Base-by-base conservation (phyloP, 169 alveolate genomes). In the Plasmodium reichenowi region DNA sequence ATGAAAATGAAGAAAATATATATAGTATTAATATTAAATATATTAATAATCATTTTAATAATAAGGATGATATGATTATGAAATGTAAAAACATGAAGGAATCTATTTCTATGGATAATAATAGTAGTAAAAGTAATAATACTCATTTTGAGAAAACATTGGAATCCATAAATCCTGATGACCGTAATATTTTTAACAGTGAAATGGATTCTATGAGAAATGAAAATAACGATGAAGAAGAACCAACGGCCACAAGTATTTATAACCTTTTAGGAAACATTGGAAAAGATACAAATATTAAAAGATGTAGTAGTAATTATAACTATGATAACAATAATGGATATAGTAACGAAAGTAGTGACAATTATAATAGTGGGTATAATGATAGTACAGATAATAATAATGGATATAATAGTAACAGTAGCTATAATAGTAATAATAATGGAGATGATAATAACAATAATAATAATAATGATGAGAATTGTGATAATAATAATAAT, bases 321-420 rank as follows among this genome's bases (percentile, higher is more conserved):
- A 15, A 56, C 15, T 26, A 12, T 56, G 17, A 56, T 15, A 56
- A 56, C 10, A n/a, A 52, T 13, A 52, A 52, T 52, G 17, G 60
- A 52, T n/a, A 52, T 52, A 52, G n/a, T 52, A 52, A 52, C 17
- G 17, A 6, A n/a, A 52, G 60, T 52, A 58, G 66, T 72, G 26
- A 63, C 32, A 52, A 17, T 62, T 22, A 26, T 26, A 48, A 74
- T 74, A 38, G 12, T 62, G 88, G 67, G 43, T 13, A 47, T 45
- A 52, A 26, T 43, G 15, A 75, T 68, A 75, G 64, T 6, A 43
- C 20, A 20, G 56, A 17, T n/a, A 66, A 78, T 38, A 70, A 47
- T 12, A 15, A 24, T 20, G 38, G 47, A 15, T n/a, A 22, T 38
- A 15, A 64, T 7, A 24, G 43, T 4, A 6, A 48, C 13, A 2